A percentile compares a stretch with the other conserved stretches of the same genome.
Conservation (phyloP, 805 yeast genomes). For the Candida nemodendra region DNA sequence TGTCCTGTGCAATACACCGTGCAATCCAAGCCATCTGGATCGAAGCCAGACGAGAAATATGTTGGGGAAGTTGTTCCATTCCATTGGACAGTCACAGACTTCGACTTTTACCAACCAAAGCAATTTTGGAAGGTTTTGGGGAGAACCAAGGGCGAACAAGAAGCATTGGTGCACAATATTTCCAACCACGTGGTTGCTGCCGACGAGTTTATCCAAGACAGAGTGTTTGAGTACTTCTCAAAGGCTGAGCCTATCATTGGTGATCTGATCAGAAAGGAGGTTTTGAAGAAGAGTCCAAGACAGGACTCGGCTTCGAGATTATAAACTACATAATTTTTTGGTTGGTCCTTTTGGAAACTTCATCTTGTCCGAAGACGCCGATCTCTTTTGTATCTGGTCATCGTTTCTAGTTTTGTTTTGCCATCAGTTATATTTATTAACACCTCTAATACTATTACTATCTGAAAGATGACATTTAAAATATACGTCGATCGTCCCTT, state of each 20-base stretch:
- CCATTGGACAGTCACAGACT: conserved; percentile 76
- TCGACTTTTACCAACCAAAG: conserved; percentile 77
- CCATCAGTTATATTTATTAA: too few species aligned
- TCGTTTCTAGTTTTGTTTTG: too few species aligned
- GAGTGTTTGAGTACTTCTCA: conserved; percentile 71
- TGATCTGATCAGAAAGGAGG: conserved; percentile 62
- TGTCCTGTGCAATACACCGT: conserved; percentile 46
- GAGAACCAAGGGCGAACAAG: conserved; percentile 78
- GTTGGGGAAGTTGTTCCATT: conserved; percentile 53
- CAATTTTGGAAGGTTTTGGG: conserved; percentile 77
- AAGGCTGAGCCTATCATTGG: conserved; percentile 73
- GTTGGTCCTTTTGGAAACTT: too few species aligned
- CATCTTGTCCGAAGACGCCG: too few species aligned
- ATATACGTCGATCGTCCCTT: too few species aligned
- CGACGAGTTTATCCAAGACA: conserved; percentile 70
- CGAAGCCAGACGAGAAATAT: conserved; percentile 31
- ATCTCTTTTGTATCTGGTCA: too few species aligned
- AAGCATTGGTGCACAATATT: conserved; percentile 77
- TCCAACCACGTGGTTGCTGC: conserved; percentile 74
- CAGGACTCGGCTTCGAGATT: conserved; percentile 29
- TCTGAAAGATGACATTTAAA: too few species aligned
- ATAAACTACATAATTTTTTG: conserved; percentile 9
- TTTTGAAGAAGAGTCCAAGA: conserved; percentile 50
- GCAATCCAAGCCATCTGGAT: conserved; percentile 34
- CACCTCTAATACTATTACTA: too few species aligned